phyloP scores from a whole-genome alignment of 768 basidiomycete genomes.

The Stropharia rugosoannulata region DNA sequence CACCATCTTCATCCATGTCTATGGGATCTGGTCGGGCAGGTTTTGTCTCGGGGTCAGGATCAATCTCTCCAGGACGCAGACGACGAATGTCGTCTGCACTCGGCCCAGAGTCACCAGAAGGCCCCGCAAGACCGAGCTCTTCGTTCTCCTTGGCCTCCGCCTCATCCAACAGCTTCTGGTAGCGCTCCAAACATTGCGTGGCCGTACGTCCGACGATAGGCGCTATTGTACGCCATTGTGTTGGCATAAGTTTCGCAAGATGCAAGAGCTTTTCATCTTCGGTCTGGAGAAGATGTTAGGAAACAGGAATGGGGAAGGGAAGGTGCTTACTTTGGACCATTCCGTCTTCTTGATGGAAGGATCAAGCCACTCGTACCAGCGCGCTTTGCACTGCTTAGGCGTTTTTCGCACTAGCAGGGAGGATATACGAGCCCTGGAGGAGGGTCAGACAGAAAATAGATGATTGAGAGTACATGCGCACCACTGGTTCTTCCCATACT shows the following conservation, averaged over 20 bases:
- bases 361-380: constrained; percentile 99
- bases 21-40: constrained; percentile 98
- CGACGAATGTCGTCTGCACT: constrained; percentile 91
- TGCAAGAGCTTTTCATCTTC: constrained; percentile 99
- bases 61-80: constrained; percentile 94
- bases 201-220: constrained; percentile 98
- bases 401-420: constrained; percentile 97
- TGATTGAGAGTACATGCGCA: constrained; percentile 22
- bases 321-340: constrained; percentile 85
- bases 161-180: constrained; percentile 96
- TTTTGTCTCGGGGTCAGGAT: constrained; percentile 98
- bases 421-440: constrained; percentile 91
- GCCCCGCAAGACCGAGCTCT: constrained; percentile 88
- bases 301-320: background rate
- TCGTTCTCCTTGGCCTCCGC: constrained; percentile 96
- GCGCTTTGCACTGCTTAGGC: constrained; percentile 98
- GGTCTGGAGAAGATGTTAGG: constrained; percentile 49
- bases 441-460: background rate
- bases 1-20: constrained; percentile 99
- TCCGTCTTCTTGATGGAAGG: constrained; percentile 99
- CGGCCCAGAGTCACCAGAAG: constrained; percentile 76
- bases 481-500: constrained; percentile 98
- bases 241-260: constrained; percentile 98
- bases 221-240: constrained; percentile 99
- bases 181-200: constrained; percentile 95